These are phyloP conservation scores for Penicillium coprophilum DNA, from an alignment of 495 filamentous ascomycete species.

Conservation along the genomic window DNA sequence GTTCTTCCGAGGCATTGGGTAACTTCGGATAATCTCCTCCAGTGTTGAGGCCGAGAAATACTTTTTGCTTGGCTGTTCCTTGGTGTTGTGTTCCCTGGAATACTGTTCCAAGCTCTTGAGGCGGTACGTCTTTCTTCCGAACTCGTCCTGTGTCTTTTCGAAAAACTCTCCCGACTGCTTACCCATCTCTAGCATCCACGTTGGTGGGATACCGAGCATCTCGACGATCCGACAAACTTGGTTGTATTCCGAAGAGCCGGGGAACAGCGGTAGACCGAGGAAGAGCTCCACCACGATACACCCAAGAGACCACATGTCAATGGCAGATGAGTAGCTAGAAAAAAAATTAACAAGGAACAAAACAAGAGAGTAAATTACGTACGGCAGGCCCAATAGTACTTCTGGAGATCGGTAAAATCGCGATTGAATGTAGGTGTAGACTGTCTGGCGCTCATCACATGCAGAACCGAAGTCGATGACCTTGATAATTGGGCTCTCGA, in stretches of 20 bases:
- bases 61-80: slow-evolving; percentile 99
- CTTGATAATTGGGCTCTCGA: slow-evolving; percentile 99
- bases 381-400: slow-evolving; percentile 87
- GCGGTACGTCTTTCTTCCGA: slow-evolving; percentile 82
- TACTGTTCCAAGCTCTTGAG: slow-evolving; percentile 98
- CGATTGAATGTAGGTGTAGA: slow-evolving; percentile 99
- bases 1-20: slow-evolving; percentile 97
- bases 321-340: slow-evolving; percentile 87
- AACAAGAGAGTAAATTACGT: slow-evolving; percentile 27
- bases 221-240: slow-evolving; percentile 96
- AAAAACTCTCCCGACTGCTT: slow-evolving; percentile 98
- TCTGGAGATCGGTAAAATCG: slow-evolving; percentile 98
- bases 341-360: slow-evolving; percentile 16
- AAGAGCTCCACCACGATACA: slow-evolving; percentile 99
- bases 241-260: slow-evolving; percentile 98
- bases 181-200: slow-evolving; percentile 99
- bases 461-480: slow-evolving; percentile 99
- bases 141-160: slow-evolving; percentile 91
- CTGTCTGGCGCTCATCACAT: slow-evolving; percentile 96
- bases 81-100: slow-evolving; percentile 88
- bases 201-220: slow-evolving; percentile 94
- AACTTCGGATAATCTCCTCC: slow-evolving; percentile 94
- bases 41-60: slow-evolving; percentile 94
- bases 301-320: slow-evolving; percentile 99
- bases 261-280: slow-evolving; percentile 91